phyloP scores from a whole-genome alignment of 2,329 filamentous ascomycete species.

The Cladorrhinum sp. region DNA sequence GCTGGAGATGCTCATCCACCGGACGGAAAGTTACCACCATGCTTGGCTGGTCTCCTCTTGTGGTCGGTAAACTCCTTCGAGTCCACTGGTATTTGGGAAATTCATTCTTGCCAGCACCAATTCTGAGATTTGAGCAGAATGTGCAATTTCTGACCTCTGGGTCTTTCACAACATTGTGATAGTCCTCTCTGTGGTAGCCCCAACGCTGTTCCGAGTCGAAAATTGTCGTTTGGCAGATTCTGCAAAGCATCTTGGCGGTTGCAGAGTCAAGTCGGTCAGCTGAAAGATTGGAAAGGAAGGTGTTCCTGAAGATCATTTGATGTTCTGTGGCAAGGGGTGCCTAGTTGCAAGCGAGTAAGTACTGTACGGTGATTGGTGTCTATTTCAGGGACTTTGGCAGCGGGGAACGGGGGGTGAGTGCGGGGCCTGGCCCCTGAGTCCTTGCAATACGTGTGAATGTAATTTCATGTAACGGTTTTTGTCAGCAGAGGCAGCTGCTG shows the following conservation, averaged over 20 bases:
- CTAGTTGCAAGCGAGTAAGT: neutral
- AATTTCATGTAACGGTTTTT: neutral
- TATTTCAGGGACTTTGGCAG: neutral
- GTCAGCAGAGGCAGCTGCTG: neutral
- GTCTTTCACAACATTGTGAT: neutral
- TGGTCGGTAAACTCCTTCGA: neutral
- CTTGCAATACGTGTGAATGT: neutral
- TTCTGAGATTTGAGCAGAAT: constrained; percentile 8
- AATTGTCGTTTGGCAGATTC: neutral
- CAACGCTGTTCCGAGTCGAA: constrained; percentile 5
- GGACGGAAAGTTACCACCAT: constrained; percentile 1
- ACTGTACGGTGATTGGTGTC: neutral
- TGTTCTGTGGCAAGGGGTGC: neutral
- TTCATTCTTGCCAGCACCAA: neutral
- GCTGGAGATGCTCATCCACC: neutral
- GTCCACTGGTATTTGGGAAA: constrained; percentile 1
- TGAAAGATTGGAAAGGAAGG: too few species aligned
- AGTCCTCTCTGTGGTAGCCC: constrained; percentile 8
- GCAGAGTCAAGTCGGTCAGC: too few species aligned
- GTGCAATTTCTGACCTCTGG: constrained; percentile 2
- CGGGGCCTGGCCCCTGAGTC: neutral
- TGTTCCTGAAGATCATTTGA: neutral
- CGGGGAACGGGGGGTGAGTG: neutral
- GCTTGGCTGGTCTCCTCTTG: neutral
- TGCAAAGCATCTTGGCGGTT: constrained; percentile 1